These are phyloP conservation scores for Cystofilobasidium ferigula DNA, from an alignment of 768 basidiomycete genomes.

Conservation along the genomic window DNA sequence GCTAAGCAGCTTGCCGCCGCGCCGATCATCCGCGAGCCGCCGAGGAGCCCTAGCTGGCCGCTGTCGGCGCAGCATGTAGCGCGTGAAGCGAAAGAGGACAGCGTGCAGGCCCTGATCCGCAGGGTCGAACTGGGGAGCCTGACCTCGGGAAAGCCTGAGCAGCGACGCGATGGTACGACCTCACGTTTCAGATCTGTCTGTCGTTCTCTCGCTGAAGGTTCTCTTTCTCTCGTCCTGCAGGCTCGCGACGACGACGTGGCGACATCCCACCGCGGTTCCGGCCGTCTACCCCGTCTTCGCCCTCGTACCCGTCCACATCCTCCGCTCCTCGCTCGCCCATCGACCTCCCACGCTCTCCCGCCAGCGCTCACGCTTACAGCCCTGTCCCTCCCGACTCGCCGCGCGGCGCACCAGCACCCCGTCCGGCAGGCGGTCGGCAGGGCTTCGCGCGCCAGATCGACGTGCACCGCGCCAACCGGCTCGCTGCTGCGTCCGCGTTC, in stretches of 20 bases:
- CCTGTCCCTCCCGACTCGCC: neutral
- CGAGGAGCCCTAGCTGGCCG: neutral
- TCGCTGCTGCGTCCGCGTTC: neutral
- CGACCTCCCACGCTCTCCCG: neutral
- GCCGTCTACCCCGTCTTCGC: neutral
- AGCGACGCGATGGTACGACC: neutral
- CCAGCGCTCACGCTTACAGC: neutral
- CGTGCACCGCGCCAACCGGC: neutral
- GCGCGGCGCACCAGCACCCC: neutral
- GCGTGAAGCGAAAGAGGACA: neutral
- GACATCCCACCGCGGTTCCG: neutral
- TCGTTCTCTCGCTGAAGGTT: neutral
- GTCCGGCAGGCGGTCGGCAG: neutral
- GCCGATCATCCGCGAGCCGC: neutral
- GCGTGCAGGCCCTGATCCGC: neutral
- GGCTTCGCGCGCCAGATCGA: neutral
- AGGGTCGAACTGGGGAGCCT: neutral
- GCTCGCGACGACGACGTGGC: neutral
- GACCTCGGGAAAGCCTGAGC: neutral
- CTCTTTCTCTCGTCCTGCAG: neutral
- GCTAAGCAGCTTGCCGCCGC: neutral
- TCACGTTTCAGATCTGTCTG: too few species aligned
- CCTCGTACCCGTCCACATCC: too few species aligned
- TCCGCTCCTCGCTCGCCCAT: neutral
- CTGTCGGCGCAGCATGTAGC: neutral